Conservation (phyloP, 768 basidiomycete species). For the Podaxis sp. region DNA sequence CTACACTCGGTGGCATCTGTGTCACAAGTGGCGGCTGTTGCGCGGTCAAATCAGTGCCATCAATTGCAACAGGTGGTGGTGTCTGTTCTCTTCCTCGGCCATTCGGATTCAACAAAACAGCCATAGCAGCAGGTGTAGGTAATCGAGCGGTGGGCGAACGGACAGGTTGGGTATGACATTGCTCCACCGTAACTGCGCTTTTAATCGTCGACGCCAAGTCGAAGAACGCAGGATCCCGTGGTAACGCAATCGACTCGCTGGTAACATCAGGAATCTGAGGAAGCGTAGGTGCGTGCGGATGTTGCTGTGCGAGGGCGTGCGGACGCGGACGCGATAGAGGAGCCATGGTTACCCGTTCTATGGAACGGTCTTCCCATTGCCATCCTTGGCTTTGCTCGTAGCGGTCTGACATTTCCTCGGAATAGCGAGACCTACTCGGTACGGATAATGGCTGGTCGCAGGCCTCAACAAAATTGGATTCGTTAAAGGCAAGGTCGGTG, state of each 20-base stretch:
- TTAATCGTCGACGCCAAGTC: constrained; percentile 10
- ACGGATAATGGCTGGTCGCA: background rate
- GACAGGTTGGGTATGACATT: constrained; percentile 13
- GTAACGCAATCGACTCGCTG: background rate
- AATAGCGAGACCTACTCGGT: constrained; percentile 21
- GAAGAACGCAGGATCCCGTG: constrained; percentile 4
- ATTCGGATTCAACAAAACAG: constrained; percentile 36
- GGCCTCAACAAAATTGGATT: constrained; percentile 18
- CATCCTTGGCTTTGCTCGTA: constrained; percentile 20
- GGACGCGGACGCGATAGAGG: constrained; percentile 12
- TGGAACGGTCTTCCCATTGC: constrained; percentile 9
- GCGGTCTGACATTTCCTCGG: constrained; percentile 38
- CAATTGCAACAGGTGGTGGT: constrained; percentile 10
- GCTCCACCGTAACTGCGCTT: constrained; percentile 9
- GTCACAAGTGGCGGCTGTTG: constrained; percentile 9
- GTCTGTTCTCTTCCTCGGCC: constrained; percentile 25
- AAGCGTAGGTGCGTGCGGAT: constrained; percentile 10
- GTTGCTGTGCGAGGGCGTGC: constrained; percentile 10
- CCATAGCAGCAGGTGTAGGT: constrained; percentile 46
- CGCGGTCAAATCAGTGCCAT: constrained; percentile 6
- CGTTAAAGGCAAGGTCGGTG: constrained; percentile 42
- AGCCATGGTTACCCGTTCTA: constrained; percentile 10
- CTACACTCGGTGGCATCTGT: constrained; percentile 4
- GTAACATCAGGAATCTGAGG: constrained; percentile 5
- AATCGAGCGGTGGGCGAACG: constrained; percentile 35